Conservation (phyloP, 192 early-diverging fungal species). For the Martensiomyces pterosporus region DNA sequence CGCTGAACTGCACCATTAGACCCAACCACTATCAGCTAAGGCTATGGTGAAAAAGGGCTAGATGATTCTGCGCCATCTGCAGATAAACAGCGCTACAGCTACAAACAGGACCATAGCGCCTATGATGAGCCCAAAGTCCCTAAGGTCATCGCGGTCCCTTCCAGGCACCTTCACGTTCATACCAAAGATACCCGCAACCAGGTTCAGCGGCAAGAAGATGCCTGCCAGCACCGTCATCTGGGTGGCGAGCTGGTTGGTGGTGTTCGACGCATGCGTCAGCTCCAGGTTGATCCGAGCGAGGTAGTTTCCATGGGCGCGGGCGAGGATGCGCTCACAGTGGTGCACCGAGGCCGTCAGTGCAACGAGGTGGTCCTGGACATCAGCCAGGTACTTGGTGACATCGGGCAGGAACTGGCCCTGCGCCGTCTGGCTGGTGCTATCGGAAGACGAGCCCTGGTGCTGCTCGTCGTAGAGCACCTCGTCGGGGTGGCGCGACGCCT, state of each 20-base stretch:
- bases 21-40: too few species aligned
- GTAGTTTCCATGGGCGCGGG: conserved; percentile 78
- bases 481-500: neutral
- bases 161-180: conserved; percentile 73
- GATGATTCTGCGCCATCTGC: conserved; percentile 43
- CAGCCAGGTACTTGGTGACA: conserved; percentile 30
- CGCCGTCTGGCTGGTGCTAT: too few species aligned
- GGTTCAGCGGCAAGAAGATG: conserved; percentile 59
- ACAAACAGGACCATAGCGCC: conserved; percentile 36
- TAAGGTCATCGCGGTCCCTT: conserved; percentile 47
- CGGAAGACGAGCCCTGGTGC: too few species aligned
- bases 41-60: too few species aligned
- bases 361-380: conserved; percentile 63
- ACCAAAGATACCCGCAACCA: conserved; percentile 65
- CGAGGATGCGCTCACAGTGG: conserved; percentile 78
- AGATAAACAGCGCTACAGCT: conserved; percentile 23
- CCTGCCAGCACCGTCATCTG: conserved; percentile 53
- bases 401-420: conserved; percentile 13
- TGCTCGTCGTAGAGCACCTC: neutral
- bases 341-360: conserved; percentile 75
- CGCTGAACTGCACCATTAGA: too few species aligned
- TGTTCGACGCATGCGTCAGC: conserved; percentile 60
- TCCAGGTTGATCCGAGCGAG: conserved; percentile 82
- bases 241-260: conserved; percentile 42
- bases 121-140: conserved; percentile 35